Percentiles rank a stretch among this genome's conserved stretches.
Conservation (phyloP, 2,329 filamentous ascomycete species). For the Corniculantispora saksenae region DNA sequence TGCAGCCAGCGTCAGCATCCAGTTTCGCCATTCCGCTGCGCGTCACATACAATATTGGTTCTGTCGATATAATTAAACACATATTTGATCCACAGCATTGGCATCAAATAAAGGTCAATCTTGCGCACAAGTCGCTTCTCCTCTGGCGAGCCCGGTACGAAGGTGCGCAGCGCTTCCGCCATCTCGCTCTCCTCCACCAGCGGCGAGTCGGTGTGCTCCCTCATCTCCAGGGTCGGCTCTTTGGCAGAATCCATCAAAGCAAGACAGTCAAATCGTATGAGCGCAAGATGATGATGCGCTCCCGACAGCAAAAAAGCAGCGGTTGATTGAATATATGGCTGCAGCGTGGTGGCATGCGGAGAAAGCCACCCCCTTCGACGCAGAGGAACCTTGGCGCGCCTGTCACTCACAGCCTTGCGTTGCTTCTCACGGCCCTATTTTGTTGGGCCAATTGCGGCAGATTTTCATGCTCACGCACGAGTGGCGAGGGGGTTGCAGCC, state of each 20-base stretch:
- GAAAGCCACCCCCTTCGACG: too few relatives aligned
- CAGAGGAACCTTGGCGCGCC: too few relatives aligned
- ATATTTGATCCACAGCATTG: constrained; percentile 56
- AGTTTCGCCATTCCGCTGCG: constrained; percentile 32
- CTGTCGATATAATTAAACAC: constrained; percentile 33
- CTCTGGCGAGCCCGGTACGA: constrained; percentile 28
- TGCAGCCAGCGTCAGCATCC: constrained; percentile 70
- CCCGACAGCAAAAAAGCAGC: not conserved
- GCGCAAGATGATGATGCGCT: not conserved
- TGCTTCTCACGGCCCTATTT: not conserved
- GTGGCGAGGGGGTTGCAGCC: not conserved
- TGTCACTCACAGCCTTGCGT: not conserved
- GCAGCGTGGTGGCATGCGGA: not conserved
- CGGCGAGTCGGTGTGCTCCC: not conserved
- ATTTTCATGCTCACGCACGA: not conserved
- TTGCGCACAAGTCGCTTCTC: constrained; percentile 30
- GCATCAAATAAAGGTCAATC: constrained; percentile 41
- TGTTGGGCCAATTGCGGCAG: not conserved
- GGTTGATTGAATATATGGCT: not conserved
- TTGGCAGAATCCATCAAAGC: not conserved
- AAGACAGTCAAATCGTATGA: not conserved
- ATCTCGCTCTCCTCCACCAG: constrained; percentile 25
- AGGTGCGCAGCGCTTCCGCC: constrained; percentile 28
- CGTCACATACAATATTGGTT: constrained; percentile 30
- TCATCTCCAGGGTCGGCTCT: not conserved